Evolutionary conservation across 257 asterid genomes (phyloP), one percentile per base, ranked within the genome.

Genomic region (Fraxinus anomala): DNA sequence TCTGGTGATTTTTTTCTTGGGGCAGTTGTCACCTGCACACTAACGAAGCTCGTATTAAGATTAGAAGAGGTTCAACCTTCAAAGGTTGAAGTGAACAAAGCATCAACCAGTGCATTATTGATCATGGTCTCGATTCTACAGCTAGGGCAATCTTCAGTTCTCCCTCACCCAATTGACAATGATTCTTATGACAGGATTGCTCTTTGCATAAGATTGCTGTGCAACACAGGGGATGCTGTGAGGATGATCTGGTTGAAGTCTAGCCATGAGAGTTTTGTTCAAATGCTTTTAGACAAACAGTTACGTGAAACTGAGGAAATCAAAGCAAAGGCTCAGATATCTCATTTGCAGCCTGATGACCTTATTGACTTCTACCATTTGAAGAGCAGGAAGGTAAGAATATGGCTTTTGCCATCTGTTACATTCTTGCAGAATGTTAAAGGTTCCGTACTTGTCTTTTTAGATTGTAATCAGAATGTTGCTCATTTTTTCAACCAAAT

Each of bases 1-100:
- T 83, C 93, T 66, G 98, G 98, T 23, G 98, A 94, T 78, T 94
- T 94, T 86, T 94, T 91, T 83, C 96, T 94, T 67, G 98, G 96
- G 77, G 98, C 97, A 61, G 96, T 92, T 85, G 85, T 94, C 76
- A 89, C 96, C 67, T 91, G 91, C 88, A 92, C 98, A 74, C 83
- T 94, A 17, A 89, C 98, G 24, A 94, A 92, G 91, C 96, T 94
- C 28, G 66, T 83, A 82, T 80, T 94, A 76, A 91, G 98, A 81
- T 77, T 94, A 86, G 97, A 92, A 80, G 98, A 94, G 85, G 97
- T 94, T 85, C 98, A 94, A 79, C 84, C 97, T 26, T 92, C 91
- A 11, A 92, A 88, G 77, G 54, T 79, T 76, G 97, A 94, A 84
- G 92, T 94, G 82, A 94, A 94, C 85, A 89, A 91, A 84, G 92